Percentiles rank a stretch among this genome's conserved stretches.
These are phyloP conservation scores for Abrus precatorius DNA, from an alignment of 306 rosid species.

Conservation along the genomic window DNA sequence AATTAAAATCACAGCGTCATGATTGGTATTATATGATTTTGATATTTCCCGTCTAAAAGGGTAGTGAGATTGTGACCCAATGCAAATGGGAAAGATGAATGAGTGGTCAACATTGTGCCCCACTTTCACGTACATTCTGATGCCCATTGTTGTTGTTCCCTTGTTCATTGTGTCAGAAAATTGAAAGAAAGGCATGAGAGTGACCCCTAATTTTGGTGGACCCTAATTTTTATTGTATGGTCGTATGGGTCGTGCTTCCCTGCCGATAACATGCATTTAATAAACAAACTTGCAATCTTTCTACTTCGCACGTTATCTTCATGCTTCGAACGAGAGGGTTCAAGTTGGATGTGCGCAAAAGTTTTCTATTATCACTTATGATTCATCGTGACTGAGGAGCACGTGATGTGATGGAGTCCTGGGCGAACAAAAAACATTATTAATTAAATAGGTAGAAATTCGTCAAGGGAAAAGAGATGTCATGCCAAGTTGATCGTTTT, in stretches of 20 bases:
- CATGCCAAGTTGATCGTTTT: no score
- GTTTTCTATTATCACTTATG: no score
- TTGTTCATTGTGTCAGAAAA: not conserved
- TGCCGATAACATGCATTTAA: constrained; percentile 4
- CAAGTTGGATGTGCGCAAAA: no score
- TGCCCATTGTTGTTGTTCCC: not conserved
- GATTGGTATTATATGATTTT: not conserved
- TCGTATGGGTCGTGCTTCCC: not conserved
- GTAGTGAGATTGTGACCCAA: not conserved
- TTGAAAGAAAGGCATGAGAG: not conserved
- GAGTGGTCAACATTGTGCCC: not conserved
- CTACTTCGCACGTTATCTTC: no score
- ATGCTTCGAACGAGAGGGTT: no score
- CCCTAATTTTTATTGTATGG: not conserved
- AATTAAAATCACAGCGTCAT: not conserved
- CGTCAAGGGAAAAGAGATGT: no score
- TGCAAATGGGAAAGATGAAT: constrained; percentile 3
- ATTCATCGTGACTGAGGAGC: no score
- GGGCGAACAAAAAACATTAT: no score
- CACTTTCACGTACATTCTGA: not conserved
- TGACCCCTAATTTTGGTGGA: not conserved
- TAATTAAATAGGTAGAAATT: no score
- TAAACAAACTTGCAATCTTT: no score
- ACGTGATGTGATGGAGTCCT: no score
- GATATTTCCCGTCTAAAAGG: not conserved